Evolutionary conservation across 768 basidiomycete species (phyloP), one percentile per base, ranked within the genome.

Genomic region (Collybia nuda): DNA sequence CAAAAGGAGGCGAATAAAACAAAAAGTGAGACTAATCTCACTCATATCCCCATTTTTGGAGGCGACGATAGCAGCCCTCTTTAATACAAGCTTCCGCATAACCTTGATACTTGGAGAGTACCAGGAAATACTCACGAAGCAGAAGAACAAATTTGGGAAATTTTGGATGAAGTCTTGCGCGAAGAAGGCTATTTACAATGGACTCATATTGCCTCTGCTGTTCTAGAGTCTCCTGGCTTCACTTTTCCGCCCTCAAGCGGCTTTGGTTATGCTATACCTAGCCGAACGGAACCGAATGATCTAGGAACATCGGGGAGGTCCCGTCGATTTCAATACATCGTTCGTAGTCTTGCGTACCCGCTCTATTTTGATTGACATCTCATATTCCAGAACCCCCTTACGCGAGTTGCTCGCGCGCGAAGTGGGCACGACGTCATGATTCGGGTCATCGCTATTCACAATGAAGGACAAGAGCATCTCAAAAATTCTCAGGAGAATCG

Each of bases 391-490:
- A 55, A 56, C 26, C 40, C 54, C 36, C 54, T 55, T 40, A 46
- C 35, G 3, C 40, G 44, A 37, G 35, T 45, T 32, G 39, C 47
- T 29, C 56, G 57, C 18, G 42, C 47, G 8, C 52, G 28, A 17
- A 51, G 53, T 29, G 56, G 57, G 53, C 29, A 55, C 52, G 15
- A 42, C 36, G 17, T 26, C 48, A 29, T 44, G 48, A 4, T 47
- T 53, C 36, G 39, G 50, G 17, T 32, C 12, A 7, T 57, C 12
- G 45, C 60, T 1, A 54, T 62, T 8, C 47, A 37, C 11, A 22
- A 56, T 11, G 56, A 64, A 53, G 62, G 63, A 2, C 51, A 53
- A 17, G 50, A 54, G 2, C 61, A 66, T 46, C 46, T 67, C 2
- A 45, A 57, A n/a, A 11, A 59, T 67, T 36, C 44, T 66, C 3